Evolutionary conservation across 106 monocot genomes (phyloP).

Genomic region (Dioscorea alata): DNA sequence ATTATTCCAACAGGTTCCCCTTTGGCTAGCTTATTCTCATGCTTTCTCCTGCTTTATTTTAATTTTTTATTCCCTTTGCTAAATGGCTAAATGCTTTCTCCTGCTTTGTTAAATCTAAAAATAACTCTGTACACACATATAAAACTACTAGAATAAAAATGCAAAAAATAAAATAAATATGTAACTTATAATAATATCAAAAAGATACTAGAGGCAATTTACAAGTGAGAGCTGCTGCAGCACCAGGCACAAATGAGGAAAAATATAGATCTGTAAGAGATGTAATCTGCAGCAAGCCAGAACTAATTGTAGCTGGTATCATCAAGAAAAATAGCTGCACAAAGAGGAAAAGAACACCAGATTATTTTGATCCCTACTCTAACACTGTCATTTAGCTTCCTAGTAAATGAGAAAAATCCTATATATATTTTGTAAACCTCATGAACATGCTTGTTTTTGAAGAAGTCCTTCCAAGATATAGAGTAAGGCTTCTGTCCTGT

Average conservation of each 20-base stretch:
- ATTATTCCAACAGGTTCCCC: too few species aligned
- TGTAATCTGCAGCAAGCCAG: slow-evolving; percentile 7
- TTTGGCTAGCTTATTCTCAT: too few species aligned
- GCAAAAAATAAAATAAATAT: too few species aligned
- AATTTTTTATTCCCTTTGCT: too few species aligned
- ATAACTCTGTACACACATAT: too few species aligned
- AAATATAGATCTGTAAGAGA: slow-evolving; percentile 16
- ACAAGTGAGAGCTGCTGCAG: slow-evolving; percentile 12
- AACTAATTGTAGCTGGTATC: slow-evolving; percentile 6
- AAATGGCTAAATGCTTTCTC: too few species aligned
- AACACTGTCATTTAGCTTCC: too few species aligned
- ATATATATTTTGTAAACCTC: neutral
- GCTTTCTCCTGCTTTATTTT: too few species aligned
- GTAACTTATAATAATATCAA: too few species aligned
- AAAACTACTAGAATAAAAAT: too few species aligned
- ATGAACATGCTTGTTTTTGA: slow-evolving; percentile 6
- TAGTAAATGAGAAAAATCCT: neutral
- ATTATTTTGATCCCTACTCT: neutral
- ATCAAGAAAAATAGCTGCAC: slow-evolving; percentile 8
- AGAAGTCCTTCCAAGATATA: slow-evolving; percentile 7
- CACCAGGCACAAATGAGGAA: slow-evolving; percentile 15
- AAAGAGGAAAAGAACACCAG: neutral
- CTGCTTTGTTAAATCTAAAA: too few species aligned
- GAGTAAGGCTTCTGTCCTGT: neutral
- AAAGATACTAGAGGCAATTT: neutral